phyloP scores from a whole-genome alignment of 345 rosid species.

The Microcos paniculata region DNA sequence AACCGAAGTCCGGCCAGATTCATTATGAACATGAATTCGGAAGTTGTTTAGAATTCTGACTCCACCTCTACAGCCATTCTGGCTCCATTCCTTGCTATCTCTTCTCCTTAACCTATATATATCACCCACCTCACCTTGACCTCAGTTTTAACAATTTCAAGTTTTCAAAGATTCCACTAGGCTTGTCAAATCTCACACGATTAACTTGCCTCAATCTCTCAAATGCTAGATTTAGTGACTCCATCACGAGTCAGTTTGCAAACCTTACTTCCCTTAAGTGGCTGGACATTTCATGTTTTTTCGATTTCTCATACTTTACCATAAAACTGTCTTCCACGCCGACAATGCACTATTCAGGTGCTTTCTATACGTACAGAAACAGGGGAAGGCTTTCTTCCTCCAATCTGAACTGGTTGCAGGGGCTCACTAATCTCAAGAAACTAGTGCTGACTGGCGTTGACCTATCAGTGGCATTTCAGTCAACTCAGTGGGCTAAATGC shows the following conservation, averaged over 20 bases:
- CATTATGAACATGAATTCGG: too few species aligned
- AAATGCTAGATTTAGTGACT: conserved; percentile 20
- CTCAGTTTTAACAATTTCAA: too few species aligned
- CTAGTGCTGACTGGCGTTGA: conserved; percentile 16
- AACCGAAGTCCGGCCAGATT: too few species aligned
- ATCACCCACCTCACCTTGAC: too few species aligned
- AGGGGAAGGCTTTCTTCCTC: neutral
- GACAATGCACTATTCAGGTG: neutral
- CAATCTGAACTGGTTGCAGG: conserved; percentile 20
- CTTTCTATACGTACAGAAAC: neutral
- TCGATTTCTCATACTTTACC: conserved; percentile 2
- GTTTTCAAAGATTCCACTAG: too few species aligned
- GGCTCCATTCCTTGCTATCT: too few species aligned
- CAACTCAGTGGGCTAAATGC: conserved; percentile 15
- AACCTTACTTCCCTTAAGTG: conserved; percentile 18
- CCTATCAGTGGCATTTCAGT: conserved; percentile 7
- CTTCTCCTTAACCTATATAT: too few species aligned
- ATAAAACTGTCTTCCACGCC: conserved; percentile 15
- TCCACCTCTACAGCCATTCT: too few species aligned
- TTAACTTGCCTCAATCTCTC: conserved; percentile 28
- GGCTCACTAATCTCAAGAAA: neutral
- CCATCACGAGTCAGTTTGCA: conserved; percentile 22
- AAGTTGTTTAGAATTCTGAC: too few species aligned
- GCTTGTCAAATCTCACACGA: too few species aligned
- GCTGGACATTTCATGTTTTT: conserved; percentile 24